Base-by-base conservation (phyloP, 1,284 basidiomycete genomes). In the Chondrostereum purpureum region DNA sequence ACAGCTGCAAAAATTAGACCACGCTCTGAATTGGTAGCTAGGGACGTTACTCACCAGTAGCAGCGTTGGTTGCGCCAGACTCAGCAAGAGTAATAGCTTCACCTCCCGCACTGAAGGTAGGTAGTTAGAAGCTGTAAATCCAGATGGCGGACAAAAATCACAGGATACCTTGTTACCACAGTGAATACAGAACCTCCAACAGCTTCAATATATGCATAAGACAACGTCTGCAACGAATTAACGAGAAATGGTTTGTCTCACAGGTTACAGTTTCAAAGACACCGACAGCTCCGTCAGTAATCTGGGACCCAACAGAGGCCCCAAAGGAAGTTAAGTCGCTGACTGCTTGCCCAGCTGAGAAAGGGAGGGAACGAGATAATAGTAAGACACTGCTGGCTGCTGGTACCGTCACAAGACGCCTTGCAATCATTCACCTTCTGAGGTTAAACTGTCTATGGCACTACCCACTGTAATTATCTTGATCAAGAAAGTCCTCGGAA, bases 301-400 rank as follows among this genome's bases (percentile, higher is more conserved):
- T 63, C n/a, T 68, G 63, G 6, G 71, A 76, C 57, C 68, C 78
- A 3, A 69, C 58, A 1, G 70, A 70, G n/a, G 75, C 77, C 20
- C 68, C 76, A 46, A 71, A 70, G 19, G 70, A 70, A 12, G 76
- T 80, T 6, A 61, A 66, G 19, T 62, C 60, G n/a, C 73, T 70
- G 40, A 72, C 52, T 4, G 57, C 65, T 12, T 60, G 55, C 5
- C 69, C 70, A 16, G 67, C 63, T 14, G 57, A 3, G 39, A 39
- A 34, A 38, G 18, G 23, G 38, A 45, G 8, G 34, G 37, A 21
- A 45, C 38, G n/a, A n/a, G n/a, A n/a, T n/a, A n/a, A n/a, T n/a
- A n/a, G n/a, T n/a, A n/a, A n/a, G n/a, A n/a, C n/a, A n/a, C n/a
- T n/a, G n/a, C n/a, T n/a, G n/a, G n/a, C n/a, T 4, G 56, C 65